Conservation (phyloP, 2,329 filamentous ascomycete genomes). For the Alternaria dauci region DNA sequence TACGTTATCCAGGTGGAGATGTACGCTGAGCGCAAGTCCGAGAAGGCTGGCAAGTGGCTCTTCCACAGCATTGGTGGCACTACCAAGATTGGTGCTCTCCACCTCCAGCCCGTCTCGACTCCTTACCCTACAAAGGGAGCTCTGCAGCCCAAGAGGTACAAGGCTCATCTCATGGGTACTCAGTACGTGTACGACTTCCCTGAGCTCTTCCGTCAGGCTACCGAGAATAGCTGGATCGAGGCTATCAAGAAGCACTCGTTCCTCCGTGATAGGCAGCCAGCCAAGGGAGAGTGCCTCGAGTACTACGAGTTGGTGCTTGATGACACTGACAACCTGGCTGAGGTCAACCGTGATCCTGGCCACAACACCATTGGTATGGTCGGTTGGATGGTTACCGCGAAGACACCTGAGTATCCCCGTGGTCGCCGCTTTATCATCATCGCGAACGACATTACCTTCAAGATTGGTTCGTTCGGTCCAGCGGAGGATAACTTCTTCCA, state of each 20-base stretch:
- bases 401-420: constrained; percentile 92
- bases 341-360: constrained; percentile 93
- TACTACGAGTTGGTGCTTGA: constrained; percentile 95
- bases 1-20: constrained; percentile 98
- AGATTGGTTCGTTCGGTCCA: constrained; percentile 97
- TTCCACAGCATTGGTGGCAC: constrained; percentile 98
- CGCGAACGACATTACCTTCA: constrained; percentile 99
- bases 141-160: constrained; percentile 98
- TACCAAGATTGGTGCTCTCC: constrained; percentile 94
- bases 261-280: constrained; percentile 81
- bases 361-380: constrained; percentile 99
- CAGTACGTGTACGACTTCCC: constrained; percentile 99
- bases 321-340: constrained; percentile 87
- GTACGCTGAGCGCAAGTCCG: constrained; percentile 96
- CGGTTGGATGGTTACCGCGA: constrained; percentile 93
- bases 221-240: constrained; percentile 92
- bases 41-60: constrained; percentile 92
- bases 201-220: constrained; percentile 96
- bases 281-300: constrained; percentile 88
- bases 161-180: constrained; percentile 98
- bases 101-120: constrained; percentile 86
- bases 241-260: constrained; percentile 76
- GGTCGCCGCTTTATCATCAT: constrained; percentile 94
- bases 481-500: constrained; percentile 98
- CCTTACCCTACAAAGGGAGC: constrained; percentile 99